phyloP scores from a whole-genome alignment of 2,329 filamentous ascomycete species.

The Penicillium sp. region DNA sequence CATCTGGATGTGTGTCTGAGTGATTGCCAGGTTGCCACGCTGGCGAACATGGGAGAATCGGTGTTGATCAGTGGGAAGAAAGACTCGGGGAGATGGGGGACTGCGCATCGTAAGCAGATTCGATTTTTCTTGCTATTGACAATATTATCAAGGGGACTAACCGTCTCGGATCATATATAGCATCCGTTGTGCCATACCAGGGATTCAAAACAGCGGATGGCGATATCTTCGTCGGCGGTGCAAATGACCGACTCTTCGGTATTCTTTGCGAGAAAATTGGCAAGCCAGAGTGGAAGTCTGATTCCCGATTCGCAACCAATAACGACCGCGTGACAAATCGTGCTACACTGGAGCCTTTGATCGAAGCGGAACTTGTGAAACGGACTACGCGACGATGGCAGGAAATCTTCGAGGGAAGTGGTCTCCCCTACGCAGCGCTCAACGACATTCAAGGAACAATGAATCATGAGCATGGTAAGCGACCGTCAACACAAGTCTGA shows the following conservation, averaged over 20 bases:
- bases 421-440: conserved; percentile 90
- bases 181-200: conserved; percentile 92
- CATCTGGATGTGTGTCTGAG: conserved; percentile 90
- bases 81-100: conserved; percentile 89
- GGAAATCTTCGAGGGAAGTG: conserved; percentile 77
- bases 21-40: conserved; percentile 92
- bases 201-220: conserved; percentile 70
- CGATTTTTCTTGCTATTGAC: background rate
- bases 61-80: conserved; percentile 82
- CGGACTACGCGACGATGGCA: conserved; percentile 89
- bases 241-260: conserved; percentile 64
- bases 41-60: conserved; percentile 91
- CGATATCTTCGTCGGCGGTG: conserved; percentile 64
- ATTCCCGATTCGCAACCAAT: conserved; percentile 61
- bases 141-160: background rate
- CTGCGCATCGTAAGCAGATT: conserved; percentile 73
- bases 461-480: conserved; percentile 76
- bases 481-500: background rate
- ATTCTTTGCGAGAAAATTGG: conserved; percentile 61
- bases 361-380: conserved; percentile 72
- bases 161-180: conserved; percentile 46
- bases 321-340: conserved; percentile 66
- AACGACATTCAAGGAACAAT: conserved; percentile 90
- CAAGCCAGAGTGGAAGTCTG: conserved; percentile 60
- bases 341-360: conserved; percentile 71